Base-by-base conservation (phyloP, 257 asterid genomes). In the Plantago ovata region DNA sequence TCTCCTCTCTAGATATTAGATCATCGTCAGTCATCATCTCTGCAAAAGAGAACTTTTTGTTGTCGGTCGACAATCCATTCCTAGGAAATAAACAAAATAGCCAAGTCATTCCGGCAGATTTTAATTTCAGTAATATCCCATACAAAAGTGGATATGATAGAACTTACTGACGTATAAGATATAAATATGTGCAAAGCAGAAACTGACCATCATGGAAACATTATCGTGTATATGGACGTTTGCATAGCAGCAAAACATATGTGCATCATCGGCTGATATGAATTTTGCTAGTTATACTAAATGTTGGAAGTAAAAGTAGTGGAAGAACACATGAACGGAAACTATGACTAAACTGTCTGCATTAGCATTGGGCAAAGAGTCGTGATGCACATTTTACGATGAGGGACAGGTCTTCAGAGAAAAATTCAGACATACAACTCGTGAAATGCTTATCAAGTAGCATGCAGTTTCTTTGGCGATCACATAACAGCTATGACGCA, bases 1-100 rank as follows among this genome's bases (percentile, higher is more conserved):
- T 87, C 76, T 92, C 96, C 74, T 92, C 98, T 80, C 98, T 79
- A n/a, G 98, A 85, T 66, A 87, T 85, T 60, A 67, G 75, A 70
- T 83, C 96, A 32, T 92, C 98, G 61, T 91, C 96, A 4, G 98
- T 81, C 95, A 90, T 90, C 98, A 91, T 91, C 80, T 87, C 98
- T 14, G 96, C 98, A 60, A 70, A 92, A 42, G 90, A 81, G 46
- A 82, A 51, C 78, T 81, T 92, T 67, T 87, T 87, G 82, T 55
- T 83, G 83, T 85, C 95, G 5, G 88, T 77, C 22, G 98, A 87
- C 78, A 92, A 84, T 49, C 96, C 98, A 80, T 71, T 92, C 90
- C 98, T 92, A 86, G 60, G 28, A 63, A 32, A 66, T 65, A 60
- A 48, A 52, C 38, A 57, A 62, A 38, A 52, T 41, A 14, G 56